These are phyloP conservation scores for Apiotrichum porosum DNA, from an alignment of 1,284 basidiomycete species.

Conservation along the genomic window DNA sequence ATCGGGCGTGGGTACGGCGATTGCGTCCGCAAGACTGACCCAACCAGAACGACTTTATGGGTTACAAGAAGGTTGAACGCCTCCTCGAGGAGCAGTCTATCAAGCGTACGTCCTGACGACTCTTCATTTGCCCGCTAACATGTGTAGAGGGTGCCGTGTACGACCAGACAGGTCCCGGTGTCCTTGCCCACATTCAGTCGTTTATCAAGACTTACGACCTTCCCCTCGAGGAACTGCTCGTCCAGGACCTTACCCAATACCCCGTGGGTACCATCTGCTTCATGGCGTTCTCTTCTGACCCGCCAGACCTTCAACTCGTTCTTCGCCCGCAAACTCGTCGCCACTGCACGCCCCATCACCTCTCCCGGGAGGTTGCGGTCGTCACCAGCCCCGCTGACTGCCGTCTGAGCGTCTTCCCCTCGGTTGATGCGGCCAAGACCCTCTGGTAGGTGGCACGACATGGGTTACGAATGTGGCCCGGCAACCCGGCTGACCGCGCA, in stretches of 20 bases:
- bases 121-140: background rate
- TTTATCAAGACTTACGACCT: constrained; percentile 72
- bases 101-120: constrained; percentile 52
- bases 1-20: constrained; percentile 26
- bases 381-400: constrained; percentile 71
- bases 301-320: constrained; percentile 70
- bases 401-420: constrained; percentile 64
- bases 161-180: constrained; percentile 44
- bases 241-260: constrained; percentile 61
- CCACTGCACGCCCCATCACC: constrained; percentile 63
- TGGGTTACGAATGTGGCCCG: too few relatives aligned
- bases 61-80: constrained; percentile 56
- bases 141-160: constrained; percentile 47
- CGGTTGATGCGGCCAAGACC: constrained; percentile 58
- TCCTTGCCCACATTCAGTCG: constrained; percentile 58
- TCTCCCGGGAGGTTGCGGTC: constrained; percentile 55
- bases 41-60: constrained; percentile 56
- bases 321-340: constrained; percentile 65
- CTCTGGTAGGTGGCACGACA: constrained; percentile 56
- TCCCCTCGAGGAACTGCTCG: constrained; percentile 59
- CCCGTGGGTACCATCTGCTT: constrained; percentile 31
- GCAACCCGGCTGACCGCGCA: background rate
- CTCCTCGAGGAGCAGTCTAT: constrained; percentile 64
- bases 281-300: background rate
- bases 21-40: background rate